Evolutionary conservation across 2,329 filamentous ascomycete species (phyloP).

Genomic region (Penicillium paneum): DNA sequence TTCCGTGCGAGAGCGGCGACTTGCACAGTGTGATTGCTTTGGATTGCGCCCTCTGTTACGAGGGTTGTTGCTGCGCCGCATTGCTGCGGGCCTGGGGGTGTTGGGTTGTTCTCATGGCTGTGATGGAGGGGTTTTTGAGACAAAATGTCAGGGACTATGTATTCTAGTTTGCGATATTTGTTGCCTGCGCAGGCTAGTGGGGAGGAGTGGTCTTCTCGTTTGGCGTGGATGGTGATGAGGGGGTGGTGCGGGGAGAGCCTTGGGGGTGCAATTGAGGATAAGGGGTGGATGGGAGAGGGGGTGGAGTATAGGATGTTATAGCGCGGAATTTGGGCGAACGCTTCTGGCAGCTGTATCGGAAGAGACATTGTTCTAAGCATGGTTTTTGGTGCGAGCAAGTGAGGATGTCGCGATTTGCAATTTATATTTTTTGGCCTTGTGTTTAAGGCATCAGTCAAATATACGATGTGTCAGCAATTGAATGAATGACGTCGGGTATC

Average conservation of each 20-base stretch:
- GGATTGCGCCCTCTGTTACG: conserved; percentile 37
- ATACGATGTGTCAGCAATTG: conserved; percentile 1
- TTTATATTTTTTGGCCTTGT: not conserved
- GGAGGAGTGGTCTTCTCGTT: conserved; percentile 37
- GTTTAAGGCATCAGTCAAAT: not conserved
- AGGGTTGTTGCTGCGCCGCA: conserved; percentile 28
- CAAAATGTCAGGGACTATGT: conserved; percentile 36
- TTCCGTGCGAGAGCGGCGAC: conserved; percentile 30
- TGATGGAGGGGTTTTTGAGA: conserved; percentile 14
- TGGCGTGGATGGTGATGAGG: conserved; percentile 29
- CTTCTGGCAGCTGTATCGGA: conserved; percentile 19
- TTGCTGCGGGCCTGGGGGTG: not conserved
- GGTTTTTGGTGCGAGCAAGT: not conserved
- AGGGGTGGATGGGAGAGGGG: conserved; percentile 33
- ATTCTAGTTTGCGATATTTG: conserved; percentile 41
- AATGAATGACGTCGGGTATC: conserved; percentile 4
- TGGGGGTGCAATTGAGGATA: conserved; percentile 19
- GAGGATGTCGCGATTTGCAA: not conserved
- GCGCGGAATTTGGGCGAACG: conserved; percentile 29
- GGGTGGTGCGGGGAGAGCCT: conserved; percentile 8
- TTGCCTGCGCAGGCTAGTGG: conserved; percentile 36
- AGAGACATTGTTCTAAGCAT: conserved; percentile 1
- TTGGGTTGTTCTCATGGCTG: conserved; percentile 17
- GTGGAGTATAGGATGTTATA: conserved; percentile 29
- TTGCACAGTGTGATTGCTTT: conserved; percentile 40